Base-by-base conservation (phyloP, 225 moss, liverwort and hornwort genomes). In the Antitrichia curtipendula region DNA sequence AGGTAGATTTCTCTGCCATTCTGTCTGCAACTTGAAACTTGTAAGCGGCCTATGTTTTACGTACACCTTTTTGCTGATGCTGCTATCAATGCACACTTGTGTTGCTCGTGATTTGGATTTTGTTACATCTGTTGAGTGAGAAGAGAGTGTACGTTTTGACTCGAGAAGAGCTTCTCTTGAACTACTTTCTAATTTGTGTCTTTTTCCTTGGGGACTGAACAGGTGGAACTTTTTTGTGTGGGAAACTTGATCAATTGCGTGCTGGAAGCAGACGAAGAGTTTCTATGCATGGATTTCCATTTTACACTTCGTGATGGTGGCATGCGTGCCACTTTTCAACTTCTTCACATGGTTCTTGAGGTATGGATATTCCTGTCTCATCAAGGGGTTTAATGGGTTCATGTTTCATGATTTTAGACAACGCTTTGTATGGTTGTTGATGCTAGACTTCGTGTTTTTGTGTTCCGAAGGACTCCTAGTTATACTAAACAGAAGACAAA, bases 161-260 rank as follows among this genome's bases (percentile, higher is more conserved):
- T 76, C 43, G 34, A 74, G 68, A 29, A 66, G n/a, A 72, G 24
- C 47, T 53, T 63, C 62, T 91, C 41, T 72, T 49, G 78, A 82
- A 38, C 56, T 75, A 40, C 79, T 62, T 53, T 58, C 85, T 78
- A 77, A 86, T 75, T n/a, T 41, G 25, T 57, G n/a, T 69, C 52
- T 34, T 36, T 57, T 75, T 41, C 86, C 23, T 20, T 81, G 69
- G 80, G 82, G 64, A 75, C 75, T 88, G 76, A 90, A 90, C 92
- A 99, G 98, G 99, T 99, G 94, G 99, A 99, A 89, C 95, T 99
- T 41, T 99, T 99, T 87, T 99, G 99, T 90, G 99, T 99, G 65
- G 99, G 99, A 32, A 99, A 99, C 90, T 91, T 99, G 92, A 97
- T 99, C 45, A 99, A 97, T 82, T 99, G 99, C 90, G 99, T 99